A percentile compares a stretch with the other conserved stretches of the same genome.
These are phyloP conservation scores for Pyrrhoderma lamaoense DNA, from an alignment of 1,284 basidiomycete species.

Conservation along the genomic window DNA sequence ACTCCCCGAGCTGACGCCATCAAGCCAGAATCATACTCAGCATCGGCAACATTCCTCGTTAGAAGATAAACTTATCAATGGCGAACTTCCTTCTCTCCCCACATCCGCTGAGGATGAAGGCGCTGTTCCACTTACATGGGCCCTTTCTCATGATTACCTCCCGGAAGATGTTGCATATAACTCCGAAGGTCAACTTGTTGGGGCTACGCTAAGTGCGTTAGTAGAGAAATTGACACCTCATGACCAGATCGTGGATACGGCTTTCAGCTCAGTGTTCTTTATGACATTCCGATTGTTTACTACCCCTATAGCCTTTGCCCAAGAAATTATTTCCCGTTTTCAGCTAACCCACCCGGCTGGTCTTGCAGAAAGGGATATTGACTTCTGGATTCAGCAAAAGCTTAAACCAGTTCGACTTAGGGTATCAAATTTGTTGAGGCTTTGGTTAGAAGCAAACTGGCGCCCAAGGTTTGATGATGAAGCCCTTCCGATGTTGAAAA, in stretches of 20 bases:
- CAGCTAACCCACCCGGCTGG: slow-evolving; percentile 59
- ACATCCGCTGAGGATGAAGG: slow-evolving; percentile 28
- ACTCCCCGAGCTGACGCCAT: slow-evolving; percentile 31
- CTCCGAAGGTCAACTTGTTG: slow-evolving; percentile 82
- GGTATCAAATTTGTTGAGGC: slow-evolving; percentile 87
- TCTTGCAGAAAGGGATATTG: slow-evolving; percentile 56
- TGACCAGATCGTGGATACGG: slow-evolving; percentile 79
- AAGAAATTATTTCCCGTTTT: slow-evolving; percentile 75
- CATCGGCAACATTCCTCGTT: slow-evolving; percentile 34
- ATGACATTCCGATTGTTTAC: slow-evolving; percentile 94
- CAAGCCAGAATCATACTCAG: slow-evolving; percentile 51
- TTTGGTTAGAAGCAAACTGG: slow-evolving; percentile 93
- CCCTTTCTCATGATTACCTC: slow-evolving; percentile 63
- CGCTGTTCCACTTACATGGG: slow-evolving; percentile 44
- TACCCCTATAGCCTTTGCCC: slow-evolving; percentile 68
- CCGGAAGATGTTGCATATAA: slow-evolving; percentile 86
- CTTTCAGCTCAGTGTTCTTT: slow-evolving; percentile 87
- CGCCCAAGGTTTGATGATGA: slow-evolving; percentile 56
- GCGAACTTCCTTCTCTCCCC: slow-evolving; percentile 44
- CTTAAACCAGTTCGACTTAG: slow-evolving; percentile 83
- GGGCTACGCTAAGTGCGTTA: slow-evolving; percentile 82
- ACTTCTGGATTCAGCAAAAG: slow-evolving; percentile 80
- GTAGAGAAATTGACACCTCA: slow-evolving; percentile 97
- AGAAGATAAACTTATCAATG: slow-evolving; percentile 51
- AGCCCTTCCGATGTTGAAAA: slow-evolving; percentile 51